Conservation (phyloP, 2,329 filamentous ascomycete genomes). For the Ophiostoma tasmaniense region DNA sequence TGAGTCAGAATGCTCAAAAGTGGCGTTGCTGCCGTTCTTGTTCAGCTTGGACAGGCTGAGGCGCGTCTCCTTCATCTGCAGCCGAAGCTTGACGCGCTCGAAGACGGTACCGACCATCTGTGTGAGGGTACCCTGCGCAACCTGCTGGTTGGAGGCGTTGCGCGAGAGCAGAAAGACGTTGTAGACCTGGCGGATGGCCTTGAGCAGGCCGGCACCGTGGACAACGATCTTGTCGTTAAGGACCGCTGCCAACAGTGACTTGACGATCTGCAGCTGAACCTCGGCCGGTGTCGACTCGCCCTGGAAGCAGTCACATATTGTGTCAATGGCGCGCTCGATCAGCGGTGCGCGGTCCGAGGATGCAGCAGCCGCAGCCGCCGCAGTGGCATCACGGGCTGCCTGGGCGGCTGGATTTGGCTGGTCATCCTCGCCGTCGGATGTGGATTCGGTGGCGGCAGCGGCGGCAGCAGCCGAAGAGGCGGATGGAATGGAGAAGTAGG, state of each 20-base stretch:
- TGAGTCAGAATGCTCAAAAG: slow-evolving; percentile 39
- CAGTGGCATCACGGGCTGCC: slow-evolving; percentile 30
- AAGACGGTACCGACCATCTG: slow-evolving; percentile 99
- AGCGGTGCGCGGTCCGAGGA: slow-evolving; percentile 54
- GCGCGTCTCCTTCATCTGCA: slow-evolving; percentile 80
- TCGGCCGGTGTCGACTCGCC: slow-evolving; percentile 88
- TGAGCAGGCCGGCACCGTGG: slow-evolving; percentile 88
- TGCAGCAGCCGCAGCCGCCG: not conserved
- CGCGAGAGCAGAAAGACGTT: slow-evolving; percentile 97
- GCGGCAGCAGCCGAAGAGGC: slow-evolving; percentile 30
- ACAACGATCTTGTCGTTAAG: slow-evolving; percentile 98
- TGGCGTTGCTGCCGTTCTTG: slow-evolving; percentile 43
- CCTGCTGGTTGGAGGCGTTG: slow-evolving; percentile 88
- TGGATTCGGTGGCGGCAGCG: slow-evolving; percentile 29
- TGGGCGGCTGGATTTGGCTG: slow-evolving; percentile 18
- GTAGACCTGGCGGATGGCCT: slow-evolving; percentile 95
- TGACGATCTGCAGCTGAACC: slow-evolving; percentile 95
- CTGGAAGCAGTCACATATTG: slow-evolving; percentile 98
- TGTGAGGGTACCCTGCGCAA: slow-evolving; percentile 91
- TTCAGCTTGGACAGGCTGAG: slow-evolving; percentile 47
- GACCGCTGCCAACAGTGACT: slow-evolving; percentile 89
- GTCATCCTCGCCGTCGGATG: slow-evolving; percentile 17
- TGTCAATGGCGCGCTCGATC: slow-evolving; percentile 96
- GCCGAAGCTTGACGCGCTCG: slow-evolving; percentile 77
- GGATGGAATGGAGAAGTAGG: slow-evolving; percentile 79